These are phyloP conservation scores for Dysphania ambrosioides DNA, from an alignment of 148 eudicot species.

Conservation along the genomic window DNA sequence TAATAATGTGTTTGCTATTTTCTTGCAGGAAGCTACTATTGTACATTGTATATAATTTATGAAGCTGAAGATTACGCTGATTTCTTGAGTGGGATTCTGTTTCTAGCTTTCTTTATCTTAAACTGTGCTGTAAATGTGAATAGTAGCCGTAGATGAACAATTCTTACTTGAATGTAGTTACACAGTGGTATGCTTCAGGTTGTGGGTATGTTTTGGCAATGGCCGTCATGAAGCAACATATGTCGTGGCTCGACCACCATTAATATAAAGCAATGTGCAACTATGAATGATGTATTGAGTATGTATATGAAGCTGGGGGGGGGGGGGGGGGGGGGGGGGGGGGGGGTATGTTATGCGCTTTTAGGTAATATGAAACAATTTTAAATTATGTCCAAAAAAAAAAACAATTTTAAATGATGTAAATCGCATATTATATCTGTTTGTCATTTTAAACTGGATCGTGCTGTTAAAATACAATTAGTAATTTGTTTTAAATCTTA, in stretches of 20 bases:
- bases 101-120: conserved; percentile 4
- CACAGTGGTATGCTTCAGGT: background rate
- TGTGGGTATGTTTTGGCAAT: background rate
- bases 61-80: conserved; percentile 18
- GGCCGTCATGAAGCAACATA: too few species aligned
- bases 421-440: too few species aligned
- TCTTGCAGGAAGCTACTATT: conserved; percentile 29
- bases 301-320: too few species aligned
- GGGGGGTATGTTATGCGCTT: too few species aligned
- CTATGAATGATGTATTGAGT: background rate
- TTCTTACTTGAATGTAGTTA: background rate
- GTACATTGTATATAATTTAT: conserved; percentile 34
- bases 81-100: conserved; percentile 6
- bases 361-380: too few species aligned
- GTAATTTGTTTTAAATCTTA: too few species aligned
- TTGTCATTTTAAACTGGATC: too few species aligned
- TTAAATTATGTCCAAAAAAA: too few species aligned
- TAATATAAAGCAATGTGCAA: background rate
- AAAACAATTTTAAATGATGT: too few species aligned
- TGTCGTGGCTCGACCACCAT: background rate
- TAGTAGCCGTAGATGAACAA: conserved; percentile 16
- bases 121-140: conserved; percentile 27
- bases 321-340: too few species aligned
- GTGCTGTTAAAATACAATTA: too few species aligned
- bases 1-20: background rate